These are phyloP conservation scores for Clarireedia homoeocarpa DNA, from an alignment of 2,329 filamentous ascomycete genomes.

Conservation along the genomic window DNA sequence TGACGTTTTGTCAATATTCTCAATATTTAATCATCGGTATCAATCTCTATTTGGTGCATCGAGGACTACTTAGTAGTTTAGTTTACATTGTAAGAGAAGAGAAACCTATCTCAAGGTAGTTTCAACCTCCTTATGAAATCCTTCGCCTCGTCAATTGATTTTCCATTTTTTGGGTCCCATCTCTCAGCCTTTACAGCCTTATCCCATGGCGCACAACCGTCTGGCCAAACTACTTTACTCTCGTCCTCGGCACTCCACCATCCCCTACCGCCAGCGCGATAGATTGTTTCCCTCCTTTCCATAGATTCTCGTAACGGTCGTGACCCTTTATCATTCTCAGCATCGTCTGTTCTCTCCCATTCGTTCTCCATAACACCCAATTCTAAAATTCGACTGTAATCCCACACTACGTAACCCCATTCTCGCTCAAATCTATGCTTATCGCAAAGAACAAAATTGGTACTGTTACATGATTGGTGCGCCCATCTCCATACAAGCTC, in stretches of 20 bases:
- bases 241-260: slow-evolving; percentile 5
- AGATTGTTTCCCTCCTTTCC: background rate
- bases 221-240: background rate
- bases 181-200: background rate
- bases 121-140: background rate
- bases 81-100: no score
- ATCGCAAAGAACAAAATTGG: background rate
- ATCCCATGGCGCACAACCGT: background rate
- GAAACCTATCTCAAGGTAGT: background rate
- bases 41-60: no score
- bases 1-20: no score
- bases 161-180: background rate
- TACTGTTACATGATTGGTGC: background rate
- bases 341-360: background rate
- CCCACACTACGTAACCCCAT: slow-evolving; percentile 8
- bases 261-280: background rate
- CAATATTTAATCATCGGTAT: no score
- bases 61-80: no score
- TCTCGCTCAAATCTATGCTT: background rate
- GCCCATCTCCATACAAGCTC: slow-evolving; percentile 1
- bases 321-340: background rate
- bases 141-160: background rate
- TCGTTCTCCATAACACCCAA: background rate
- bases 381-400: background rate
- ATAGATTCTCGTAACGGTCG: background rate